Base-by-base conservation (phyloP, 192 early-diverging fungal genomes). In the Chytriomyces sp. region DNA sequence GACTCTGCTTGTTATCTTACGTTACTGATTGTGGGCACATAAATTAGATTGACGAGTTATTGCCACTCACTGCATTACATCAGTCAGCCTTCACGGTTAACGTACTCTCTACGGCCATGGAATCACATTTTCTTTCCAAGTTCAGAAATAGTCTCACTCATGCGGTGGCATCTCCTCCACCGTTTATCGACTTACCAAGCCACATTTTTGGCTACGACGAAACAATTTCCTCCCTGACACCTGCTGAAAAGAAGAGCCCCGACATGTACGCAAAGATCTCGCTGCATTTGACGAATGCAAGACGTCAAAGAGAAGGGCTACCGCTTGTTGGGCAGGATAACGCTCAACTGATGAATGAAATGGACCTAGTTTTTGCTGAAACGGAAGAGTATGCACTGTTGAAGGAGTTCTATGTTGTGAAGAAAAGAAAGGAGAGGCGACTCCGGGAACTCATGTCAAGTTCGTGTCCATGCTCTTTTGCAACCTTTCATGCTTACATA, bases 401-500 rank as follows among this genome's bases (percentile, higher is more conserved):
- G 38, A 70, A 70, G 32, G 68, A 70, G 56, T 70, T 70, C 59
- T 70, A 70, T 31, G 44, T 70, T 39, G 68, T 28, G 39, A 70
- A 70, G 68, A 33, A 39, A 40, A 5, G 56, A 25, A 70, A 70
- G 30, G 68, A 70, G 34, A 37, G 56, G 30, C 28, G 68, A n/a
- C 31, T 70, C 37, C 44, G 36, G 22, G 30, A 59, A 34, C 40
- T 70, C 39, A 70, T 70, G 68, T 4, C 56, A 70, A 59, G 68
- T 70, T 36, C 10, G 5, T 61, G 37, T 37, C 59, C 28, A 28
- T 36, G 37, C 0, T 3, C 36, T n/a, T 38, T 38, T 31, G 8
- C 0, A 1, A 19, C 26, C 4, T 40, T 26, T 49, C n/a, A 49
- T 49, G n/a, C 49, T 49, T 49, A 26, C 41, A n/a, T n/a, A n/a